Evolutionary conservation across 1,284 basidiomycete genomes (phyloP), one percentile per base, ranked within the genome.

Genomic region (Ustilago curta): DNA sequence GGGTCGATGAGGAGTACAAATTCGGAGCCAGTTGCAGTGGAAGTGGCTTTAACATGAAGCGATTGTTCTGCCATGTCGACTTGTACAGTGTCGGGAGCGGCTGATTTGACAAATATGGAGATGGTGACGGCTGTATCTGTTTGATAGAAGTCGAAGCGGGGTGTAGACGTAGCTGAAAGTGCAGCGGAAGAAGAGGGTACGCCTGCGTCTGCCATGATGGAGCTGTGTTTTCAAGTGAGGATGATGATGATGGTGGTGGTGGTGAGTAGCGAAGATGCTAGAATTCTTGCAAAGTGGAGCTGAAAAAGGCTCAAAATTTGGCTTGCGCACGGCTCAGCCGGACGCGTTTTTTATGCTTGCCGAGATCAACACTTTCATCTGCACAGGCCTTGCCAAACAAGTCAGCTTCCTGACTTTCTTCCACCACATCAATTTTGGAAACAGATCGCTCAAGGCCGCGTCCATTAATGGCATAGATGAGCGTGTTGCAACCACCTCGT

Each of bases 81-180:
- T 1, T 44, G 23, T 14, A 84, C 64, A 11, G 78, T 49, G 18
- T 76, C 71, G 8, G 68, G n/a, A 0, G 64, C 62, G 0, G 68
- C 70, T 8, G 74, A 66, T 61, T 81, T 81, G 45, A 78, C 67
- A 58, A 81, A 85, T 52, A 85, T 48, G 1, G 78, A 79, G 3
- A 85, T 31, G 43, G 67, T 75, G 35, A 85, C 70, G 31, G 59
- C 63, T 5, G 74, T 75, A 45, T 78, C 81, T 0, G 83, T 85
- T 68, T 85, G 84, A 59, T 84, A 85, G 58, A 70, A 85, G 67
- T 85, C 84, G 59, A 80, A 71, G n/a, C 82, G 71, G 4, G 70
- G 80, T 32, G 43, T 60, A 7, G 60, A 39, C 1, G 59, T 27
- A 0, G 43, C 45, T 11, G 54, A 18, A 6, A 31, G 49, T 27